These are phyloP conservation scores for Geosiphon pyriformis DNA, from an alignment of 192 early-diverging fungal genomes.

Conservation along the genomic window DNA sequence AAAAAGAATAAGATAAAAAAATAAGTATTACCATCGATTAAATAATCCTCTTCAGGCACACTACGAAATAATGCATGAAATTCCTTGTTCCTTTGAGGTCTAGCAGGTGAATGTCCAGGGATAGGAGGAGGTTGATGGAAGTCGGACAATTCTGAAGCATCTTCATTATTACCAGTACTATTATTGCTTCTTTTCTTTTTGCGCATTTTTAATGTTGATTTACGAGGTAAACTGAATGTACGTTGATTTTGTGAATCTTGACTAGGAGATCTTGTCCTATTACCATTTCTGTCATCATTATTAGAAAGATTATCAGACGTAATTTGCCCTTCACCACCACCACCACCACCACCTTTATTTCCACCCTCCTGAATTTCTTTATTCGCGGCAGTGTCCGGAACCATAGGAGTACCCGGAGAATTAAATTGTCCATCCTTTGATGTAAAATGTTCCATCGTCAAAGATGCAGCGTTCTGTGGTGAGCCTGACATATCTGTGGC, in stretches of 20 bases:
- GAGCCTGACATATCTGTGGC: background rate
- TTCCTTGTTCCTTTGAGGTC: constrained; percentile 32
- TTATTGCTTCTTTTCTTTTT: background rate
- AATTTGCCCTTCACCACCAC: no score
- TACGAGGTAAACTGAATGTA: no score
- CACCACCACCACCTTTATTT: no score
- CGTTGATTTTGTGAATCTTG: no score
- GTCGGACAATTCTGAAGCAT: background rate
- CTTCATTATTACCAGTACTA: background rate
- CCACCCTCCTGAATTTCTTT: no score
- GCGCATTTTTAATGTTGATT: background rate
- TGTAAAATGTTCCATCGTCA: background rate
- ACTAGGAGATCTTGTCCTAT: no score
- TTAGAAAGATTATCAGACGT: no score
- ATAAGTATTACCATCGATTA: constrained; percentile 31
- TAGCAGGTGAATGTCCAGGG: constrained; percentile 9
- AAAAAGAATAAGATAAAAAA: constrained; percentile 4
- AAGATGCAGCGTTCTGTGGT: background rate
- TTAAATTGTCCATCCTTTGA: no score
- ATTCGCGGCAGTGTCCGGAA: no score
- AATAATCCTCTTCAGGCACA: constrained; percentile 35
- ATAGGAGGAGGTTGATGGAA: background rate
- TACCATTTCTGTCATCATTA: no score
- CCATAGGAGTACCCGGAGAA: no score
- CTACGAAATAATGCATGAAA: constrained; percentile 39